Evolutionary conservation across 331 rosid genomes (phyloP), one percentile per base, ranked within the genome.

Genomic region (Rosa hybrid): DNA sequence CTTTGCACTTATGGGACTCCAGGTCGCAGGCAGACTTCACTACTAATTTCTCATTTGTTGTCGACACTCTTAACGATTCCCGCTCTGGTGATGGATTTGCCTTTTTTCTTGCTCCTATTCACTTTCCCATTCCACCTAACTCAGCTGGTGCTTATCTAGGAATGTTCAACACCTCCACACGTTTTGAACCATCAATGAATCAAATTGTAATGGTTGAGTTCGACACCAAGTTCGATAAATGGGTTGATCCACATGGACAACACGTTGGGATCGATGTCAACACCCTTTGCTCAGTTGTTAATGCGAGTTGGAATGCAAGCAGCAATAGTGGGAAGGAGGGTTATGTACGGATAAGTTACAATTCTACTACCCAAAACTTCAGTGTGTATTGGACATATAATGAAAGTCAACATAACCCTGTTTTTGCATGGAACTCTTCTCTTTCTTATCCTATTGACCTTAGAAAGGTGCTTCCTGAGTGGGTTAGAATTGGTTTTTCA

Each of bases 401-500:
- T 3, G 20, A 64, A 12, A 23, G 7, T 46, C n/a, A 65, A 6
- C 1, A 27, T 27, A 27, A 2, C 2, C 2, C 49, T 11, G 34
- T 1, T 8, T 53, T 53, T 53, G 8, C 20, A 0, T 14, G 59
- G 59, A 17, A 53, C 21, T 27, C 74, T 13, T 62, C 78, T 12
- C 30, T 87, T 13, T 79, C 88, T 48, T 75, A 68, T 51, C 6
- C 11, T 0, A 57, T 87, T 69, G 91, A 89, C 34, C 78, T 89
- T 12, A 12, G 34, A 83, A 13, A 69, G 8, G 30, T 34, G 60
- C 80, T 87, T 14, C 89, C 87, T 2, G 80, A 83, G 41, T 57
- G 21, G 79, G 82, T 83, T 1, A 73, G 77, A 39, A 2, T 86
- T 57, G 90, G 92, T 8, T 78, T 86, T 62, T 84, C 86, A 0